Percentiles rank a stretch among this genome's conserved stretches.
phyloP scores from a whole-genome alignment of 768 basidiomycete species.

The Boletellus sp. region DNA sequence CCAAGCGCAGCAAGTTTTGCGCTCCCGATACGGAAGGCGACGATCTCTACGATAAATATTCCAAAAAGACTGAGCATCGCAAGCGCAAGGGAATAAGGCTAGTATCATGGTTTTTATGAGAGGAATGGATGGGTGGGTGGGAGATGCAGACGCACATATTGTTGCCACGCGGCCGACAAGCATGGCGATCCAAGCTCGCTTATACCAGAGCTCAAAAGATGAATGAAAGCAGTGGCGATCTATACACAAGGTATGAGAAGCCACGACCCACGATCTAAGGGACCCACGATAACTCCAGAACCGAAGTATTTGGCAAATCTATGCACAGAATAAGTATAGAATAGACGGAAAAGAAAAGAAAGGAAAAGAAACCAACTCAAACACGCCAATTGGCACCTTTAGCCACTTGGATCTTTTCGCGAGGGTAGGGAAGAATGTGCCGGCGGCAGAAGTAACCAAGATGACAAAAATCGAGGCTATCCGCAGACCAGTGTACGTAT shows the following conservation, averaged over 20 bases:
- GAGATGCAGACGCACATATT: conserved; percentile 57
- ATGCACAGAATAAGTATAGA: conserved; percentile 4
- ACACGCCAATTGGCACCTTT: conserved; percentile 38
- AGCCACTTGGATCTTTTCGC: conserved; percentile 50
- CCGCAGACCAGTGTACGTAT: conserved; percentile 50
- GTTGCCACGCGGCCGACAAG: conserved; percentile 62
- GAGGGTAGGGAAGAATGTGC: conserved; percentile 71
- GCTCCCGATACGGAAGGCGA: conserved; percentile 86
- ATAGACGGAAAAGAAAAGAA: neutral
- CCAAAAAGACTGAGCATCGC: conserved; percentile 77
- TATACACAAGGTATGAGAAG: conserved; percentile 25
- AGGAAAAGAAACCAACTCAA: conserved; percentile 53
- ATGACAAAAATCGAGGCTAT: conserved; percentile 76
- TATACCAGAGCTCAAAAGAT: conserved; percentile 73
- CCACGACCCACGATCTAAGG: neutral
- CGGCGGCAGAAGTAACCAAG: conserved; percentile 52
- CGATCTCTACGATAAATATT: conserved; percentile 81
- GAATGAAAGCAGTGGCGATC: conserved; percentile 90
- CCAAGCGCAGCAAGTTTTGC: conserved; percentile 66
- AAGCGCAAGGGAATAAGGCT: conserved; percentile 83
- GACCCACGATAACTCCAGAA: conserved; percentile 77
- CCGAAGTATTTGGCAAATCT: conserved; percentile 91
- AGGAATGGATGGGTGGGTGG: neutral
- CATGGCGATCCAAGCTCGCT: conserved; percentile 69
- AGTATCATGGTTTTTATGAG: neutral